Evolutionary conservation across 345 rosid species (phyloP), one percentile per base, ranked within the genome.

Genomic region (Populus davidiana): DNA sequence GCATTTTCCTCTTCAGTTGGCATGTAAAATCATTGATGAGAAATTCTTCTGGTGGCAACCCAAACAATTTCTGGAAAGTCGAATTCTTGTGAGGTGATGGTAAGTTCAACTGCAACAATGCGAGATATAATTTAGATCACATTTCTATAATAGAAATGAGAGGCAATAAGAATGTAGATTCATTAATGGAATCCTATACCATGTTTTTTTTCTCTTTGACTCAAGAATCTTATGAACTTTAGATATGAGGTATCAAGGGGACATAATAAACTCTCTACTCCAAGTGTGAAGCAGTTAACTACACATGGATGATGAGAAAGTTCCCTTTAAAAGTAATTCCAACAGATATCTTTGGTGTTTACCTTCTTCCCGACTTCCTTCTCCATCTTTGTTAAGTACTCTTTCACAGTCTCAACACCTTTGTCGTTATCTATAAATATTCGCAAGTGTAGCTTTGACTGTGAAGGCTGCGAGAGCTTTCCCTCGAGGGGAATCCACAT

Each of bases 301-400:
- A 36, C n/a, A 29, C 25, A 39, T 17, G 18, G 63, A 71, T 25
- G 38, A 54, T 27, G 33, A 36, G 21, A 25, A 23, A 71, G 2
- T 49, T 50, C n/a, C 59, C 70, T 2, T 36, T 47, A 17, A 4
- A 49, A 1, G 39, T 63, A 54, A 75, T 61, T 64, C 52, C 36
- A 29, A 27, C 6, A 31, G 71, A 63, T 75, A 36, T 69, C 25
- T 14, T 29, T 50, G 20, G 35, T 73, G 35, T 73, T 78, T 85
- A 92, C 98, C 99, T 92, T 92, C 90, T 87, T 92, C 63, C 99
- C 99, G 10, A 95, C 93, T 88, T 93, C 99, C 85, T 90, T 95
- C 80, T 90, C 99, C 86, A 91, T 91, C 81, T 88, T 93, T 56
- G 91, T 86, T 72, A 92, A 83, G 84, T 90, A 93, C 44, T 90